Conservation (phyloP, 148 eudicot species). For the Camellia granthamiana region DNA sequence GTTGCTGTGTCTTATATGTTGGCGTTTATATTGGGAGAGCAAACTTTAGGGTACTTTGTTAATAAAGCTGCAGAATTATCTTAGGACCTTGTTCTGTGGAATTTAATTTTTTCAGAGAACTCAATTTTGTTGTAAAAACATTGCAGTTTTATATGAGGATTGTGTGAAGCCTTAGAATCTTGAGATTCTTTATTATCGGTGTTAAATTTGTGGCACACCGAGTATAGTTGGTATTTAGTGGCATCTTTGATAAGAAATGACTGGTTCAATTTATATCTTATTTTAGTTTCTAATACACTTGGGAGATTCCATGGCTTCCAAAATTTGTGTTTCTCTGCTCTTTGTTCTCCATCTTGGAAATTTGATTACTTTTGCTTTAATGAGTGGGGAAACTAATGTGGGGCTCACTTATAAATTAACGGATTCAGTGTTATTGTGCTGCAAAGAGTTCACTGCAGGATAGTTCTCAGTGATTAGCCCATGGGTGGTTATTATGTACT, state of each 20-base stretch:
- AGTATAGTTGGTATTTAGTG: neutral
- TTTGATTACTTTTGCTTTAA: conserved; percentile 8
- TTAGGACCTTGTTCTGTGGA: conserved; percentile 11
- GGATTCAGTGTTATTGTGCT: neutral
- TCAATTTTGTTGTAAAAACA: neutral
- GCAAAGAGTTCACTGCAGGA: neutral
- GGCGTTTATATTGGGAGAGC: conserved; percentile 19
- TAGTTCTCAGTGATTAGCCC: neutral
- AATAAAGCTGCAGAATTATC: neutral
- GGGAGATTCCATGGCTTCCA: neutral
- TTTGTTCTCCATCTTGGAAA: conserved; percentile 6
- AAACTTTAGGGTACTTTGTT: conserved; percentile 12
- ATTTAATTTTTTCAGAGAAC: conserved; percentile 6
- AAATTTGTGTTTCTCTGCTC: neutral
- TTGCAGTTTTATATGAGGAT: conserved; percentile 8
- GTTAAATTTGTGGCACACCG: neutral
- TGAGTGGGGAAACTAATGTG: conserved; percentile 13
- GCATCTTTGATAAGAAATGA: neutral
- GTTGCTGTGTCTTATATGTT: conserved; percentile 20
- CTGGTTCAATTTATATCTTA: neutral
- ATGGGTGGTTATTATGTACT: neutral
- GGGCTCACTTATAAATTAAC: neutral
- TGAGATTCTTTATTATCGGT: neutral
- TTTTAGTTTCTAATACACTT: neutral
- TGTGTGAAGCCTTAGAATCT: conserved; percentile 7